Evolutionary conservation across 106 monocot genomes (phyloP).

Genomic region (Posidonia australis): DNA sequence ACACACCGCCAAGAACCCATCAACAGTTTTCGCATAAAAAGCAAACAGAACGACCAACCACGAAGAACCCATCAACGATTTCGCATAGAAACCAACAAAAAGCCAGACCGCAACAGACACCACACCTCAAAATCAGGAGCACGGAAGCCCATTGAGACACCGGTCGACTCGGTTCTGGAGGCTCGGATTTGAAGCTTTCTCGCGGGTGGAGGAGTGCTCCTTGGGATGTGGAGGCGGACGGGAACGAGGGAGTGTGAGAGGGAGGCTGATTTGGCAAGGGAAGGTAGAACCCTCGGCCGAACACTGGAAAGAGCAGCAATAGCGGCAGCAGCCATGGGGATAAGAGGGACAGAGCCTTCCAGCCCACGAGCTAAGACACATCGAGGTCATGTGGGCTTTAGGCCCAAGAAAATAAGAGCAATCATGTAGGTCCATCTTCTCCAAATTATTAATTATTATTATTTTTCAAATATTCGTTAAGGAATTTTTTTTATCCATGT

Average conservation of each 20-base stretch:
- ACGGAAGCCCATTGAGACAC: slow-evolving; percentile 45
- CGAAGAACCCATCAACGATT: not conserved
- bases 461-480: no score
- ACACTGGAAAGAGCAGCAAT: not conserved
- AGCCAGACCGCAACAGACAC: not conserved
- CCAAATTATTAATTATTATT: no score
- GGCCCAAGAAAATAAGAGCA: no score
- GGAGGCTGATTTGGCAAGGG: not conserved
- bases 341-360: no score
- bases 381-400: no score
- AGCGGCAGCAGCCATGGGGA: not conserved
- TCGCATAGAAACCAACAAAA: not conserved
- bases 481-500: no score
- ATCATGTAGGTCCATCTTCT: no score
- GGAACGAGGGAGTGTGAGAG: not conserved
- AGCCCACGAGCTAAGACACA: no score
- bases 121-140: slow-evolving; percentile 85
- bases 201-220: not conserved
- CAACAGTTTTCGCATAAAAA: not conserved
- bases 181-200: slow-evolving; percentile 40
- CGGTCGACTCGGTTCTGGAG: slow-evolving; percentile 52
- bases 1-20: not conserved
- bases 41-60: not conserved
- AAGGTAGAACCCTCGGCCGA: not conserved
- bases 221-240: not conserved